Evolutionary conservation across 495 filamentous ascomycete genomes (phyloP), one percentile per base, ranked within the genome.

Genomic region (Aspergillus haitiensis): DNA sequence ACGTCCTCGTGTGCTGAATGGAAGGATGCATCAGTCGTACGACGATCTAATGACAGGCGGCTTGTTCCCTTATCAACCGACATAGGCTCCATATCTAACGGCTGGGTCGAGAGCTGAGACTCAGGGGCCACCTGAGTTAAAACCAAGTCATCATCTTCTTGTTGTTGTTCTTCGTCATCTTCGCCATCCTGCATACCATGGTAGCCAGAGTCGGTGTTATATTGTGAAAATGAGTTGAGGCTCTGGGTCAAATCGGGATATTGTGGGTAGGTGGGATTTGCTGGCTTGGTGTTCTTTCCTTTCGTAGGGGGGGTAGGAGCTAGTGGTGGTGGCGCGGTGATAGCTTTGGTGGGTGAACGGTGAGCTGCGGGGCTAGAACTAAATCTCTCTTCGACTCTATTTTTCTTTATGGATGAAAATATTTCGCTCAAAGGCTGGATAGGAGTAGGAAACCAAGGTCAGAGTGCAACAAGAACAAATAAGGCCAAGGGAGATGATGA

Each of bases 371-470:
- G 73, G 46, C 71, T 76, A 5, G 71, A 61, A 49, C 58, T 72
- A 27, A 65, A 54, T 49, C 66, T 72, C 46, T 66, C 65, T 45
- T 76, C 61, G 74, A 81, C 44, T 63, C 69, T 63, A 51, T 75
- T 78, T 52, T 78, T 78, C 27, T 75, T 71, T 40, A 85, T 79
- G 7, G 78, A 73, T n/a, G 82, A 80, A 66, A 96, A 96, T 16
- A 97, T 86, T 69, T 96, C 86, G 53, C 88, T 88, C 37, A 95
- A 77, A 42, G 91, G 92, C 92, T 97, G 64, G 8, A n/a, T n/a
- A n/a, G n/a, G n/a, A 27, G 3, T 27, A 16, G 45, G 67, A 32
- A 61, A 60, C 71, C 62, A 71, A 58, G 49, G 46, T 12, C 10
- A 34, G 27, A 27, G 21, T 27, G 12, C 48, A 18, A 8, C 33